Conservation (phyloP, 2,329 filamentous ascomycete species). For the Epichloe amarillans region DNA sequence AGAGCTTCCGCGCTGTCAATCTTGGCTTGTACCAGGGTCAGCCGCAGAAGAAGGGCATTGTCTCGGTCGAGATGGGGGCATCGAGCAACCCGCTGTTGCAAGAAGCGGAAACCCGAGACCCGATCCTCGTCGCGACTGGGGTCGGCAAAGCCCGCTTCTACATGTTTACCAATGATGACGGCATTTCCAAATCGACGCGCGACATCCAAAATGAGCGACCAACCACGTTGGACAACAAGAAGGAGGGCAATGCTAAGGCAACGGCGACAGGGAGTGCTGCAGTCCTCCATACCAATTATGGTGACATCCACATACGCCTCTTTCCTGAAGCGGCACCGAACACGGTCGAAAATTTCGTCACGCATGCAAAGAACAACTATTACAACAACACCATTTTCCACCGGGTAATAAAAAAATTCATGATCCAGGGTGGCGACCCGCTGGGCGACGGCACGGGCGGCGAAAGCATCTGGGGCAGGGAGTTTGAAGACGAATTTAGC, state of each 20-base stretch:
- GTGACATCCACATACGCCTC: conserved; percentile 84
- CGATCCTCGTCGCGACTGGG: conserved; percentile 74
- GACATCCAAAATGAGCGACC: conserved; percentile 95
- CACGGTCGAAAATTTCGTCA: conserved; percentile 94
- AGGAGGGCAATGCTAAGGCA: conserved; percentile 38
- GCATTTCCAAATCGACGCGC: conserved; percentile 68
- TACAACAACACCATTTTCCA: conserved; percentile 99
- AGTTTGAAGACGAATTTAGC: conserved; percentile 91
- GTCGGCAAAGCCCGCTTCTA: conserved; percentile 88
- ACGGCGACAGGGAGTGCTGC: conserved; percentile 66
- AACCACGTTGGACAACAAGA: conserved; percentile 46
- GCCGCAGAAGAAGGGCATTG: conserved; percentile 83
- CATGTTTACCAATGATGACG: conserved; percentile 89
- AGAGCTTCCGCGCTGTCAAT: conserved; percentile 72
- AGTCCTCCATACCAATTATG: conserved; percentile 80
- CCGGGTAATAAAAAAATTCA: conserved; percentile 92
- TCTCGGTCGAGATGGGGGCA: conserved; percentile 94
- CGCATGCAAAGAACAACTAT: conserved; percentile 77
- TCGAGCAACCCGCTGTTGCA: conserved; percentile 85
- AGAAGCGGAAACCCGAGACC: conserved; percentile 81
- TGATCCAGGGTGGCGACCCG: conserved; percentile 97
- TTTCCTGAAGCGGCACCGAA: conserved; percentile 90
- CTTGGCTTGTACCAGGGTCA: conserved; percentile 86
- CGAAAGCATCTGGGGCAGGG: conserved; percentile 81
- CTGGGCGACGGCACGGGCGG: conserved; percentile 85